These are phyloP conservation scores for Hymenoscyphus linearis DNA, from an alignment of 2,329 filamentous ascomycete species.

Conservation along the genomic window DNA sequence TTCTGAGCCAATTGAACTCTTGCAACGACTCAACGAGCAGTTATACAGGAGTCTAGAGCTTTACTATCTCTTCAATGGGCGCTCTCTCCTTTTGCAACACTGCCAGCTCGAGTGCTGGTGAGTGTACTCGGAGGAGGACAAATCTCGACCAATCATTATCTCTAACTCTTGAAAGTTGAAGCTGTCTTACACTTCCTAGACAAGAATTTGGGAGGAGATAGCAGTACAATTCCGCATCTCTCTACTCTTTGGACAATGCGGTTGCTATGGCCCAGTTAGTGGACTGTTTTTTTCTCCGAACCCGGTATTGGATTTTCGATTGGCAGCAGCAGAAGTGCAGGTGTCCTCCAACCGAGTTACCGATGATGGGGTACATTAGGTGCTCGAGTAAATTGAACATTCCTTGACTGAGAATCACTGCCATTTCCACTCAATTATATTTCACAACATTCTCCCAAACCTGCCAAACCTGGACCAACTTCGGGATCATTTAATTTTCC, in stretches of 20 bases:
- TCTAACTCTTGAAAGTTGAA: not conserved
- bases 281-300: slow-evolving; percentile 6
- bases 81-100: not conserved
- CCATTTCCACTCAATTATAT: not conserved
- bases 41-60: not conserved
- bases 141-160: not conserved
- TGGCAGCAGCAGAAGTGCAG: not conserved
- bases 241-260: not conserved
- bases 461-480: not conserved
- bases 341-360: no score
- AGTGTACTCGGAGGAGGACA: no score
- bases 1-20: not conserved
- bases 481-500: not conserved
- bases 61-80: not conserved
- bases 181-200: not conserved
- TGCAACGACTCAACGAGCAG: not conserved
- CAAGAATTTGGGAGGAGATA: not conserved
- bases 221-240: not conserved
- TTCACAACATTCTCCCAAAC: not conserved
- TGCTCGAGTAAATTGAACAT: slow-evolving; percentile 19
- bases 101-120: not conserved
- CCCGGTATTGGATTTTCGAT: not conserved
- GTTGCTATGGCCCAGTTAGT: not conserved
- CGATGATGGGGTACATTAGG: no score
- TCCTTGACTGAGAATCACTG: slow-evolving; percentile 11